These are phyloP conservation scores for Colletotrichum simmondsii DNA, from an alignment of 2,329 filamentous ascomycete genomes.

Conservation along the genomic window DNA sequence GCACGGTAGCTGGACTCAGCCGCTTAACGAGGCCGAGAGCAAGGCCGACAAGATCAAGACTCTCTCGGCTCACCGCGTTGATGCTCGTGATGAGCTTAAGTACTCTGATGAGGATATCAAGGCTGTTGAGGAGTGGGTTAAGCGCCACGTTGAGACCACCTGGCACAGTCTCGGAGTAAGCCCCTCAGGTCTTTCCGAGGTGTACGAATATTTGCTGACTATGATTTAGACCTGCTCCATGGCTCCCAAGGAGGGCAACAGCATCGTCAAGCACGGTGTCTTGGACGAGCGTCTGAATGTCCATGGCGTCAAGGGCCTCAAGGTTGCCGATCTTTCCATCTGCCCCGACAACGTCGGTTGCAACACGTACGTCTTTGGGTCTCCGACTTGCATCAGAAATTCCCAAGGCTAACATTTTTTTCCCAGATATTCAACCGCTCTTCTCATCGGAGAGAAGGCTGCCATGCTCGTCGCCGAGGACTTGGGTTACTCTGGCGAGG, in stretches of 20 bases:
- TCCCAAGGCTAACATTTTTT: constrained; percentile 21
- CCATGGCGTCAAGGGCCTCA: constrained; percentile 80
- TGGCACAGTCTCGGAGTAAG: constrained; percentile 72
- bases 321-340: constrained; percentile 81
- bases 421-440: constrained; percentile 74
- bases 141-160: constrained; percentile 80
- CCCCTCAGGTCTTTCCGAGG: background rate
- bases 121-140: constrained; percentile 76
- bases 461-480: constrained; percentile 78
- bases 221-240: constrained; percentile 73
- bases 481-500: constrained; percentile 77
- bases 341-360: constrained; percentile 83
- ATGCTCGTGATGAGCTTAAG: constrained; percentile 70
- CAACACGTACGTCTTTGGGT: constrained; percentile 62
- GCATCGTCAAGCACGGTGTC: constrained; percentile 83
- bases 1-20: constrained; percentile 77
- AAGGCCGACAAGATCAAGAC: constrained; percentile 53
- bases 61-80: constrained; percentile 73
- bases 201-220: background rate
- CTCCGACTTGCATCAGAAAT: constrained; percentile 9
- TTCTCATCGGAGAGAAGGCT: constrained; percentile 81
- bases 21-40: constrained; percentile 64
- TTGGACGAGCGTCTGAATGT: constrained; percentile 82
- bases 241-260: constrained; percentile 80
- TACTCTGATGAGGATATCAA: constrained; percentile 73